Evolutionary conservation across 768 basidiomycete species (phyloP).

Genomic region (Panus rudis): DNA sequence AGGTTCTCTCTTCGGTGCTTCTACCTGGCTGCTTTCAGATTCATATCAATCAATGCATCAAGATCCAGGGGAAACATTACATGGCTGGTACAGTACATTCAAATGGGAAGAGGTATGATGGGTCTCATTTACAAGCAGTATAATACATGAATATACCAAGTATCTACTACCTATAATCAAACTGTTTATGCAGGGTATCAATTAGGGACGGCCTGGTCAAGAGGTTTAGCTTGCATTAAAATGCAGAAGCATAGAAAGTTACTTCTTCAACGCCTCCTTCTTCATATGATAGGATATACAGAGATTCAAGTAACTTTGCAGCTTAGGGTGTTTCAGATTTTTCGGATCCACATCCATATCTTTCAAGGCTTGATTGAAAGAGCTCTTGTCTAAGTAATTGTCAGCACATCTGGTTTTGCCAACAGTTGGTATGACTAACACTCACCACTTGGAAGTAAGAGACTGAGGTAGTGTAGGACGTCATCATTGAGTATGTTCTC

Average conservation of each 20-base stretch:
- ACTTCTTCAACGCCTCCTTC: too few species aligned
- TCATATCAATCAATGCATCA: constrained; percentile 15
- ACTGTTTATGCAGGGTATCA: too few species aligned
- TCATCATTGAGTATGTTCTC: constrained; percentile 30
- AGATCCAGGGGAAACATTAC: constrained; percentile 19
- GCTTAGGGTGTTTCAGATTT: too few species aligned
- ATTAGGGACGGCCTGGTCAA: too few species aligned
- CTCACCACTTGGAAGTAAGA: constrained; percentile 35
- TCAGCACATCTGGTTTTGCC: background rate
- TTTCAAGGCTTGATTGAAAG: background rate
- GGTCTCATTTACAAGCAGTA: too few species aligned
- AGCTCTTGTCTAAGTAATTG: background rate
- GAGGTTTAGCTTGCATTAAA: too few species aligned
- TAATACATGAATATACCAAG: background rate
- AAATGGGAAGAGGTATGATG: constrained; percentile 17
- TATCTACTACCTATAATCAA: too few species aligned
- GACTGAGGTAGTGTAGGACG: constrained; percentile 31
- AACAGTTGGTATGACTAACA: background rate
- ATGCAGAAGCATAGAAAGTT: too few species aligned
- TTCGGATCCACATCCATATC: background rate
- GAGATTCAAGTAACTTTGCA: too few species aligned
- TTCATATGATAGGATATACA: too few species aligned
- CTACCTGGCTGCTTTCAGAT: constrained; percentile 38
- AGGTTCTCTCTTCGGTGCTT: constrained; percentile 38
- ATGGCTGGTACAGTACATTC: constrained; percentile 26